Conservation (phyloP, 768 basidiomycete species). For the Chalciporus pseudorubinellus region DNA sequence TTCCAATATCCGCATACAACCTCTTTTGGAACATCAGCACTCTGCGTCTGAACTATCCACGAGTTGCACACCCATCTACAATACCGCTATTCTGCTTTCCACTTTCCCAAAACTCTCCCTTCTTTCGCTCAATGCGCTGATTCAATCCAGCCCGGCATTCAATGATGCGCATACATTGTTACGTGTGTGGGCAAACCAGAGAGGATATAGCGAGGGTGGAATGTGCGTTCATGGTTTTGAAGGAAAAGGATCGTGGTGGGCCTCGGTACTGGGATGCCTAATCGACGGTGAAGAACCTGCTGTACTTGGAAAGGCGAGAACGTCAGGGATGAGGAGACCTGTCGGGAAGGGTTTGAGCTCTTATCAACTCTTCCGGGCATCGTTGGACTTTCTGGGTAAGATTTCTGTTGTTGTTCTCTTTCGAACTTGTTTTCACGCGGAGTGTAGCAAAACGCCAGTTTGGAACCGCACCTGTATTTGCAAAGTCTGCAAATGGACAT, state of each 20-base stretch:
- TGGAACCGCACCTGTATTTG: conserved; percentile 50
- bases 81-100: conserved; percentile 61
- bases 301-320: conserved; percentile 21
- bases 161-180: conserved; percentile 74
- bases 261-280: conserved; percentile 55
- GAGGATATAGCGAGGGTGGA: conserved; percentile 67
- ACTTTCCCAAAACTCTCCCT: conserved; percentile 39
- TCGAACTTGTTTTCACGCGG: conserved; percentile 9
- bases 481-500: conserved; percentile 55
- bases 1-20: conserved; percentile 56
- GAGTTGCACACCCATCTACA: conserved; percentile 70
- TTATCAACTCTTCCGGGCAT: conserved; percentile 86
- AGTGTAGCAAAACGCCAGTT: conserved; percentile 70
- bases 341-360: conserved; percentile 83
- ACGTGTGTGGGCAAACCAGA: conserved; percentile 86
- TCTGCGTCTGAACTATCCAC: conserved; percentile 34
- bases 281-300: conserved; percentile 64
- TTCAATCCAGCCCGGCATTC: conserved; percentile 56
- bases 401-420: background rate
- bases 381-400: conserved; percentile 80
- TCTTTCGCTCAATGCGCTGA: conserved; percentile 46
- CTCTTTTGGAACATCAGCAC: conserved; percentile 7
- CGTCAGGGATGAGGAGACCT: conserved; percentile 44
- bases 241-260: conserved; percentile 67
- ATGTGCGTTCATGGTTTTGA: conserved; percentile 70